Base-by-base conservation (phyloP, 2,329 filamentous ascomycete species). In the Verticillium zaregamsianum region DNA sequence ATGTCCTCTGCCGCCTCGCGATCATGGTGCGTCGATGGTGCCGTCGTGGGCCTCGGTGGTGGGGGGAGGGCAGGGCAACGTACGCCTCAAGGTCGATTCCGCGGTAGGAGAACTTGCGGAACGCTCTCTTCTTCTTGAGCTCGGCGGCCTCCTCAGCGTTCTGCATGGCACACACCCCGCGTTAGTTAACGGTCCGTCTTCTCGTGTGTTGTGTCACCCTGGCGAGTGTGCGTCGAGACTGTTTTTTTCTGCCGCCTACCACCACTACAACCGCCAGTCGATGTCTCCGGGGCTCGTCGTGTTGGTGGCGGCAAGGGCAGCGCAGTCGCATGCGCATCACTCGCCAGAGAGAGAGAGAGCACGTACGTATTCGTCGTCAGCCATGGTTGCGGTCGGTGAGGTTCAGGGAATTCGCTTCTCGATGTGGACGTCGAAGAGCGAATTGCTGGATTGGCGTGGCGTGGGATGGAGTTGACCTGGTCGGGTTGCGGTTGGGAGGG, bases 81-180 rank as follows among this genome's bases (percentile, higher is more conserved):
- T 93, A 97, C 94, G 97, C 92, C 82, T 99, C 95, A 81, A 99
- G 93, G 83, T 99, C 95, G 82, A 99, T 92, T 79, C 95, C 95
- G 80, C 95, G 92, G 92, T 97, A 99, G 73, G 93, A 95, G 81
- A 98, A 99, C 90, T 98, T 99, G 86, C 93, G 91, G 91, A 98
- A 97, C 74, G 93, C 86, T 94, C 95, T 96, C 87, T 90, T 96
- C 88, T 92, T 96, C 93, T 98, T 99, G 83, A 99, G 86, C 91
- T 97, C 95, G 80, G 93, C 94, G 83, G 94, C 94, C 88, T 95
- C 92, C 86, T 96, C 93, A 80, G 93, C 90, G 86, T 97, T 94
- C 93, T 97, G 75, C 45, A 54, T 55, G 37, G 58, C 28, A 25
- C 25, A 60, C 59, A 60, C 55, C 59, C 66, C 64, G 67, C 63